Percentiles rank a stretch among this genome's conserved stretches.
Conservation (phyloP, 331 rosid genomes). For the Rhamnella rubrinervis region DNA sequence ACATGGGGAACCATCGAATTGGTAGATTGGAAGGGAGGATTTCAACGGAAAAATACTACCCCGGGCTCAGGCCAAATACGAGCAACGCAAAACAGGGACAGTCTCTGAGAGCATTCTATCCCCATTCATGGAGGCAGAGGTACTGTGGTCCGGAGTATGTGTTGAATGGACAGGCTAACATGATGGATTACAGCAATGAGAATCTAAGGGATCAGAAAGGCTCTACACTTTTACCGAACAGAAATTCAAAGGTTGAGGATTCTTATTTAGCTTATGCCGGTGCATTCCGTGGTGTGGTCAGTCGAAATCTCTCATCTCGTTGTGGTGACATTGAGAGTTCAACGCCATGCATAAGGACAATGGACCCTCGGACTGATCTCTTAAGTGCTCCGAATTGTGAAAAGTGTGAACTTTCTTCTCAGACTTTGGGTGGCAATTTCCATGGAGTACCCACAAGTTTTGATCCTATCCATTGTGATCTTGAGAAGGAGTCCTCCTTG, state of each 20-base stretch:
- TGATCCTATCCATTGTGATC: slow-evolving; percentile 5
- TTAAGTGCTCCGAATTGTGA: slow-evolving; percentile 2
- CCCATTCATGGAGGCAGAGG: slow-evolving; percentile 5
- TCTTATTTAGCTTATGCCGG: slow-evolving; percentile 3
- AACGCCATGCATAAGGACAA: background rate
- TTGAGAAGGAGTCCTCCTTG: background rate
- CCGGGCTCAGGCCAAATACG: slow-evolving; percentile 6
- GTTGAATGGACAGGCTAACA: slow-evolving; percentile 10
- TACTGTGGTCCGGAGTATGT: slow-evolving; percentile 12
- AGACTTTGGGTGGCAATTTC: background rate
- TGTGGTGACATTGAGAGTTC: slow-evolving; percentile 5
- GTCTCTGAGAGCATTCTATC: slow-evolving; percentile 7
- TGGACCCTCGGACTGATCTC: slow-evolving; percentile 13
- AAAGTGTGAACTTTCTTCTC: slow-evolving; percentile 15
- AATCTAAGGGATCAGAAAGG: background rate
- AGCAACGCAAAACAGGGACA: slow-evolving; percentile 20
- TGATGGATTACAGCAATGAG: slow-evolving; percentile 4
- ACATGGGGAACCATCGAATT: slow-evolving; percentile 14
- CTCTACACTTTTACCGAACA: background rate
- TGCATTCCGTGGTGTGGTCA: background rate
- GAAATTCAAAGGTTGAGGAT: background rate
- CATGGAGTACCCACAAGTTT: background rate
- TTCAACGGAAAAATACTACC: slow-evolving; percentile 8
- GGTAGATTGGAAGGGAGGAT: slow-evolving; percentile 15
- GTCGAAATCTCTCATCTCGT: background rate